A percentile compares a stretch with the other conserved stretches of the same genome.
Evolutionary conservation across 257 asterid species (phyloP).

Genomic region (Solanum appendiculatum): DNA sequence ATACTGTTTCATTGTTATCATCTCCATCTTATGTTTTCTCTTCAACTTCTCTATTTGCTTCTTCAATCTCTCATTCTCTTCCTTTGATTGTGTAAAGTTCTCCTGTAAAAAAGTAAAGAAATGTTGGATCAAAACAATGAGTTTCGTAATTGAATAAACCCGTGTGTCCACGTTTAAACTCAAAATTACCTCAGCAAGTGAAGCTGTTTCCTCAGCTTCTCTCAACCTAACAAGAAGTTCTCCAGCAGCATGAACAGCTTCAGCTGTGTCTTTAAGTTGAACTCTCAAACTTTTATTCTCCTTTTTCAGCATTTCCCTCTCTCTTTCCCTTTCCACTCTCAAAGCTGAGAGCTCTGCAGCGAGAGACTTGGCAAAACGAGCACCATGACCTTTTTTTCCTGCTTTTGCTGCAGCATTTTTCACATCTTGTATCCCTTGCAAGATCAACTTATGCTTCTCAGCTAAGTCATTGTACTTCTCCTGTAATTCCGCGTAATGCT

Average conservation of each 20-base stretch:
- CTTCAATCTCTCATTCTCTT: slow-evolving; percentile 73
- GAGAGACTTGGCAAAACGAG: slow-evolving; percentile 76
- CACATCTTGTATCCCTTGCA: slow-evolving; percentile 79
- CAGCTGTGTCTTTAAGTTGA: slow-evolving; percentile 94
- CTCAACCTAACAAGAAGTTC: slow-evolving; percentile 81
- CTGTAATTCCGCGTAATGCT: slow-evolving; percentile 83
- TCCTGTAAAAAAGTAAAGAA: slow-evolving; percentile 28
- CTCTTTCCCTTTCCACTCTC: slow-evolving; percentile 79
- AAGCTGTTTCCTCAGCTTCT: slow-evolving; percentile 88
- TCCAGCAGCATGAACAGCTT: slow-evolving; percentile 98
- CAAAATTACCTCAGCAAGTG: slow-evolving; percentile 59
- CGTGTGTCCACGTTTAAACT: neutral
- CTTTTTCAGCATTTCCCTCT: slow-evolving; percentile 60
- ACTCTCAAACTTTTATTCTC: slow-evolving; percentile 61
- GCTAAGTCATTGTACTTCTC: slow-evolving; percentile 70
- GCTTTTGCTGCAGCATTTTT: slow-evolving; percentile 91
- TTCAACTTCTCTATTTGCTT: slow-evolving; percentile 72
- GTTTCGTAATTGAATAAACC: neutral
- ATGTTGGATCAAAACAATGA: neutral
- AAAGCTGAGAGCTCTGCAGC: slow-evolving; percentile 84
- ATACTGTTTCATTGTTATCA: slow-evolving; percentile 85
- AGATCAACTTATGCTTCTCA: slow-evolving; percentile 54
- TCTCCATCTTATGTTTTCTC: slow-evolving; percentile 97
- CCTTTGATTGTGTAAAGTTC: slow-evolving; percentile 35
- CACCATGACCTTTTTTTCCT: slow-evolving; percentile 73